These are phyloP conservation scores for Salix udensis DNA, from an alignment of 345 rosid genomes.

Conservation along the genomic window DNA sequence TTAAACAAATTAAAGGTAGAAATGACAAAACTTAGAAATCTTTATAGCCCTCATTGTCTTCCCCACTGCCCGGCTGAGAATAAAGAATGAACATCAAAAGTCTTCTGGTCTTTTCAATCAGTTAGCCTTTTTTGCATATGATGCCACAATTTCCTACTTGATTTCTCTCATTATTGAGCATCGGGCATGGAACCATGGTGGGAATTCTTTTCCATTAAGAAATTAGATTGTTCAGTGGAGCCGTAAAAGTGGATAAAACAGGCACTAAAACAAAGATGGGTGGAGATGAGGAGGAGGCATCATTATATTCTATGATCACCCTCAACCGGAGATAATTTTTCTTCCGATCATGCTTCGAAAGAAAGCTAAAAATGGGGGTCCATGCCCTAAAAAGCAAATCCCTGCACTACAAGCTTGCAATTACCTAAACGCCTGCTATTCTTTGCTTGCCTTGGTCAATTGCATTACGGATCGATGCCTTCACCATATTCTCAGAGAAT, in stretches of 20 bases:
- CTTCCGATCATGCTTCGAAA: constrained; percentile 28
- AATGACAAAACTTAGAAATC: background rate
- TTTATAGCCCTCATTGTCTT: background rate
- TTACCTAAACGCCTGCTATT: constrained; percentile 15
- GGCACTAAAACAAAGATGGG: constrained; percentile 19
- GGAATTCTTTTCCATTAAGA: constrained; percentile 9
- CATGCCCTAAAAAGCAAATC: constrained; percentile 12
- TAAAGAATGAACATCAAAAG: background rate
- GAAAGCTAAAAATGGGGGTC: constrained; percentile 19
- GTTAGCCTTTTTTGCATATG: background rate
- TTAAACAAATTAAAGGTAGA: background rate
- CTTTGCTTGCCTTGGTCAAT: constrained; percentile 37
- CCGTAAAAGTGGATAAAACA: constrained; percentile 17
- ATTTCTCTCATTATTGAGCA: background rate
- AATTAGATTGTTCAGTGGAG: constrained; percentile 16
- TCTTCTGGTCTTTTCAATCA: background rate
- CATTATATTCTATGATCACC: constrained; percentile 21
- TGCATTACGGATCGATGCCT: constrained; percentile 27
- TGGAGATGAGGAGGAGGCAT: constrained; percentile 18
- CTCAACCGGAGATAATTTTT: constrained; percentile 13
- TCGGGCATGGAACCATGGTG: constrained; percentile 7
- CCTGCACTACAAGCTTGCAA: background rate
- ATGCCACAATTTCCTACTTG: background rate
- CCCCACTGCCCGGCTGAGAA: background rate
- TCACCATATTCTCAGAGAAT: background rate